Percentiles rank a stretch among this genome's conserved stretches.
phyloP scores from a whole-genome alignment of 2,329 filamentous ascomycete genomes.

The Fonsecaea nubica region DNA sequence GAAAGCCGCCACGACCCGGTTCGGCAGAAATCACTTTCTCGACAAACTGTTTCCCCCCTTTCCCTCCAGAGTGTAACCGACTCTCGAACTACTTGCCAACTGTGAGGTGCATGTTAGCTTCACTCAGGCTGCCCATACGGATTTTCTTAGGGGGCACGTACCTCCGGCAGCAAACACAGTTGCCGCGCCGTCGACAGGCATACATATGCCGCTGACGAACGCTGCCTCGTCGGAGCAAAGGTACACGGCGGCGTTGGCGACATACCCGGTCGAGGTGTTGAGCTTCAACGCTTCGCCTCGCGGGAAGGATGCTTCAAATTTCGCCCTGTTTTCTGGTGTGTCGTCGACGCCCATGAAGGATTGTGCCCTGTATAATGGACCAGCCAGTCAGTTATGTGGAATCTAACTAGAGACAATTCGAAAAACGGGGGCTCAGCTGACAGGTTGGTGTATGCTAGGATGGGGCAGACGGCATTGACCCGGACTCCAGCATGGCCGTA shows the following conservation, averaged over 20 bases:
- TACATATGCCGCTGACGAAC: conserved; percentile 53
- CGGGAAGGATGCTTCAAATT: conserved; percentile 29
- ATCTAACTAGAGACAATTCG: not conserved
- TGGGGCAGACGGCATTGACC: conserved; percentile 28
- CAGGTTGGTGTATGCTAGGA: conserved; percentile 29
- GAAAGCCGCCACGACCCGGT: not conserved
- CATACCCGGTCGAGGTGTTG: conserved; percentile 18
- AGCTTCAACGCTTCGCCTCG: conserved; percentile 24
- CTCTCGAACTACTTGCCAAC: not conserved
- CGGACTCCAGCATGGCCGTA: conserved; percentile 28
- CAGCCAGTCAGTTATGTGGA: conserved; percentile 9
- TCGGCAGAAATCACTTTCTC: not conserved
- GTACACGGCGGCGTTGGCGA: conserved; percentile 50
- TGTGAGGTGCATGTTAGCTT: not conserved
- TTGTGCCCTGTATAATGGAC: conserved; percentile 12
- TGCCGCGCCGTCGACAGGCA: conserved; percentile 52
- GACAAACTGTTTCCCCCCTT: not conserved
- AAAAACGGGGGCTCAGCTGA: not conserved
- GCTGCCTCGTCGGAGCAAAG: conserved; percentile 54
- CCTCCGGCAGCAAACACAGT: conserved; percentile 27
- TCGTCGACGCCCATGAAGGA: conserved; percentile 29
- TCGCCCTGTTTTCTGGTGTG: conserved; percentile 23
- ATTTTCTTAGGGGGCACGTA: conserved; percentile 44
- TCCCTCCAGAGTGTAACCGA: not conserved
- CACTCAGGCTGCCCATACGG: not conserved